Evolutionary conservation across 805 yeast species (phyloP).

Genomic region (Metschnikowia hibisci): DNA sequence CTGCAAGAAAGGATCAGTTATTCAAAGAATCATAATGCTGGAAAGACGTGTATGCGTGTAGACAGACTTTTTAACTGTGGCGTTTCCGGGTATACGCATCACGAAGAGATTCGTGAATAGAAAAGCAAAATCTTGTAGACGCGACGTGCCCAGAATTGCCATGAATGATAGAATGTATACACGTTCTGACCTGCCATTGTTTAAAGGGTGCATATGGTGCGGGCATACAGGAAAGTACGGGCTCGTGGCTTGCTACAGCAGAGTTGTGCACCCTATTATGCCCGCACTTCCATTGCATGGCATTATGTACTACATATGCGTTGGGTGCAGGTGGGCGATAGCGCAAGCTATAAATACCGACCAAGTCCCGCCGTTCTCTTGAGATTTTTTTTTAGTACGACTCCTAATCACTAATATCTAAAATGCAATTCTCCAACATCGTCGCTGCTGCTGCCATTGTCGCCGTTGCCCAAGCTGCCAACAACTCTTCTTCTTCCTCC

Average conservation of each 20-base stretch:
- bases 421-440: slow-evolving; percentile 22
- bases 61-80: no score
- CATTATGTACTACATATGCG: not conserved
- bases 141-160: not conserved
- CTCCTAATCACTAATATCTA: not conserved
- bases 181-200: not conserved
- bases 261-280: not conserved
- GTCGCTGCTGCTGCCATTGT: slow-evolving; percentile 17
- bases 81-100: not conserved
- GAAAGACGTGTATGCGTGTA: no score
- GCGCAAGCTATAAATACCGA: slow-evolving; percentile 3
- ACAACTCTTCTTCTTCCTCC: slow-evolving; percentile 17
- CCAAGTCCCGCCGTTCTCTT: not conserved
- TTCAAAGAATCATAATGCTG: no score
- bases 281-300: slow-evolving; percentile 7
- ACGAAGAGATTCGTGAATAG: not conserved
- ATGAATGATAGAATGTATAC: not conserved
- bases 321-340: slow-evolving; percentile 1
- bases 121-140: not conserved
- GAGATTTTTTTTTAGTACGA: not conserved
- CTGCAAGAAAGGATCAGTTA: not conserved
- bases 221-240: slow-evolving; percentile 1
- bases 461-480: slow-evolving; percentile 22
- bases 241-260: slow-evolving; percentile 1
- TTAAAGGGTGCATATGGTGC: not conserved